These are phyloP conservation scores for Hypoxylon fragiforme DNA, from an alignment of 495 filamentous ascomycete genomes.

Conservation along the genomic window DNA sequence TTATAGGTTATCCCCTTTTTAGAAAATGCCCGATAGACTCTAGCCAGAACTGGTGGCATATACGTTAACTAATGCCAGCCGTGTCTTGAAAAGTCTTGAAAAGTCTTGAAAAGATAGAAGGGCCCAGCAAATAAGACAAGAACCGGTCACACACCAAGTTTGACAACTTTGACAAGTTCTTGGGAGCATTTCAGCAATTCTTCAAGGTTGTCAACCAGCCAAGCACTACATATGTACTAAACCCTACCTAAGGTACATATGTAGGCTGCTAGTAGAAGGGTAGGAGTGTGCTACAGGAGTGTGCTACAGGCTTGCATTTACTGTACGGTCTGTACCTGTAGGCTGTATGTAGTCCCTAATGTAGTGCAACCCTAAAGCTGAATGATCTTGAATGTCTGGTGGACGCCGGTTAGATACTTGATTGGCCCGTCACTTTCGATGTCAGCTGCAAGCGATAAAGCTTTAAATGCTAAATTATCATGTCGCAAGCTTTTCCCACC, in stretches of 20 bases:
- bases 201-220: too few relatives aligned
- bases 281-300: too few relatives aligned
- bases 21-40: conserved; percentile 7
- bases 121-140: conserved; percentile 17
- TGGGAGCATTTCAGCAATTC: too few relatives aligned
- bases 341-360: too few relatives aligned
- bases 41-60: conserved; percentile 13
- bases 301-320: conserved; percentile 19
- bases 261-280: too few relatives aligned
- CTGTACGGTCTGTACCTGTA: too few relatives aligned
- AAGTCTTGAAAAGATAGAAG: conserved; percentile 9
- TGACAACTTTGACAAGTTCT: background rate
- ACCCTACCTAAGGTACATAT: too few relatives aligned
- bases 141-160: background rate
- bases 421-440: conserved; percentile 10
- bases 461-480: too few relatives aligned
- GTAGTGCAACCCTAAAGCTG: conserved; percentile 27
- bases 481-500: too few relatives aligned
- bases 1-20: conserved; percentile 10
- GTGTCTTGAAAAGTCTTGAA: too few relatives aligned
- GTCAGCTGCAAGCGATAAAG: conserved; percentile 1
- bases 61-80: conserved; percentile 7
- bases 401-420: conserved; percentile 11
- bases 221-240: too few relatives aligned
- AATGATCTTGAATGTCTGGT: conserved; percentile 28